Evolutionary conservation across 306 rosid genomes (phyloP), one percentile per base, ranked within the genome.

Genomic region (Cicer bijugum): DNA sequence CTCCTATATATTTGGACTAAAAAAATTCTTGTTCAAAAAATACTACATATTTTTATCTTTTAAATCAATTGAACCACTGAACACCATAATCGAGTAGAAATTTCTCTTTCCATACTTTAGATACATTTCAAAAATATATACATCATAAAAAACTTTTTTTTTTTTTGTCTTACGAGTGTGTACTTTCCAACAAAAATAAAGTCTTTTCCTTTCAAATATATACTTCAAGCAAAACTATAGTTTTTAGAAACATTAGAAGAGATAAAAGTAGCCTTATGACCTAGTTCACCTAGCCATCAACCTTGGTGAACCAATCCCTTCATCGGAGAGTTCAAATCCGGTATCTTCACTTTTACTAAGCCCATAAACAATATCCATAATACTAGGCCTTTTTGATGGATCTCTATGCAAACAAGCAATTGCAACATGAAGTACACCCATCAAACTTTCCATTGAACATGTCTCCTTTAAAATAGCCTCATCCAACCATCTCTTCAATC

Each of bases 341-440:
- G 56, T 14, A 2, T 88, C 97, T 53, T 89, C 99, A 56, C 89
- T 89, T 83, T 85, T 94, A 68, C 87, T 70, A 19, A 94, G 65
- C 6, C 93, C 86, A 74, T 94, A 94, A 2, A 88, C 95, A 78
- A 85, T 85, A 42, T 91, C 99, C 62, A 94, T 88, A 90, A 91
- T 94, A 39, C 86, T 79, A 0, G 96, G 97, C 82, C 99, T 80
- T 85, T 85, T 94, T 8, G 90, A 37, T 8, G 92, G 95, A 17
- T 94, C 90, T 66, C 14, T 90, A 56, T 87, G 76, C 86, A 88
- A 8, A 63, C 99, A 94, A 86, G 93, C 91, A 72, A 88, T 66
- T 19, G 93, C 97, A 70, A 91, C 66, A n/a, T 3, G 68, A 51
- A 86, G 75, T 23, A 85, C 85, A 38, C 85, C 81, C 85, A 85